Evolutionary conservation across 306 rosid genomes (phyloP), one percentile per base, ranked within the genome.

Genomic region (Albizia julibrissin): DNA sequence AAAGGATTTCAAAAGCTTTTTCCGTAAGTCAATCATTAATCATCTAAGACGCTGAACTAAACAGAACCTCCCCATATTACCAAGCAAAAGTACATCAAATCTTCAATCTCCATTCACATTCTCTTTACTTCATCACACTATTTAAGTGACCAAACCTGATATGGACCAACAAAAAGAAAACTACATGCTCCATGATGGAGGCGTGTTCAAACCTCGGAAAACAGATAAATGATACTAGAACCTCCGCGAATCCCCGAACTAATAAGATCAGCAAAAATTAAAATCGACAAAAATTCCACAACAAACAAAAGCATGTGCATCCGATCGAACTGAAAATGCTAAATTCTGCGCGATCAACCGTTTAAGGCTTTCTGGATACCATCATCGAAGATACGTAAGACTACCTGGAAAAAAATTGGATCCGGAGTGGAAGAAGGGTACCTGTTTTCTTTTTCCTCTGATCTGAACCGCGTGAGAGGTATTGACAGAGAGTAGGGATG

Each of bases 381-480:
- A 73, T 49, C 58, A 29, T 73, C 44, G 44, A 4, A 9, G 27
- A 29, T 7, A 42, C 3, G 9, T 8, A 73, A 49, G 34, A 73
- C 42, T 27, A 40, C 62, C 39, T 21, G 5, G 24, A 29, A 58
- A 82, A 10, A 4, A 78, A 24, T 47, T 31, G 82, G 89, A 84
- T 84, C 89, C 18, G 67, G 37, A 4, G 81, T 40, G 85, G 76
- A 44, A 39, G 85, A 52, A 81, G 69, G 47, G 26, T 70, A 82
- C 81, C 90, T 84, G 24, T 75, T 76, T 15, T 46, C n/a, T 39
- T 69, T 64, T 13, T 14, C 10, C 72, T n/a, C 78, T 84, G 94
- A 93, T 89, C 88, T 77, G 92, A 80, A 85, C 79, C 85, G 39
- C 80, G 50, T 71, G 75, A 82, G 87, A 77, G 86, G 69, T 24